Evolutionary conservation across 176 grass and related monocot genomes (phyloP).

Genomic region (Stipa capillata): DNA sequence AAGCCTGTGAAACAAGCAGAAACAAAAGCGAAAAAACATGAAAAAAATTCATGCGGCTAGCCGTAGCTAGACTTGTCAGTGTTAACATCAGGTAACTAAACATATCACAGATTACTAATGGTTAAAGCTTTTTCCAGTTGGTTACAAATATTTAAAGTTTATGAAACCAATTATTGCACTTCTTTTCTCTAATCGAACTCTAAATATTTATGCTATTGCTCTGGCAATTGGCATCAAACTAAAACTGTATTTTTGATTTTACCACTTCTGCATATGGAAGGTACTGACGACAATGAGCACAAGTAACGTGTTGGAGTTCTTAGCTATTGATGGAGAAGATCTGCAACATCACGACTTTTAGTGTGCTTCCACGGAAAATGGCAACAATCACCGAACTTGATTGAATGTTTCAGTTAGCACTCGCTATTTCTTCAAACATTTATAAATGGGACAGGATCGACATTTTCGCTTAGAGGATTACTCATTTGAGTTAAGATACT

Average conservation of each 20-base stretch:
- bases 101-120: background rate
- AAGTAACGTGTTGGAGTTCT: background rate
- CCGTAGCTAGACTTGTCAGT: background rate
- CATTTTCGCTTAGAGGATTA: background rate
- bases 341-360: background rate
- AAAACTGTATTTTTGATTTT: background rate
- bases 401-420: background rate
- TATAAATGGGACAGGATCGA: background rate
- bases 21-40: constrained; percentile 14
- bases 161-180: background rate
- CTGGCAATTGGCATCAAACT: background rate
- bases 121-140: background rate
- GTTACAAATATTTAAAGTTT: background rate
- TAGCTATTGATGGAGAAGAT: background rate
- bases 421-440: background rate
- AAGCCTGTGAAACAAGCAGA: constrained; percentile 46
- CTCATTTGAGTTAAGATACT: background rate
- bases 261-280: background rate
- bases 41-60: background rate
- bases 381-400: background rate
- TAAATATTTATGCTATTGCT: background rate
- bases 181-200: background rate
- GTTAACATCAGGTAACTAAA: background rate
- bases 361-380: background rate
- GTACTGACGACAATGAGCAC: background rate